Percentiles rank a stretch among this genome's conserved stretches.
phyloP scores from a whole-genome alignment of 139 green algal species.

The Coelastrella sp. region DNA sequence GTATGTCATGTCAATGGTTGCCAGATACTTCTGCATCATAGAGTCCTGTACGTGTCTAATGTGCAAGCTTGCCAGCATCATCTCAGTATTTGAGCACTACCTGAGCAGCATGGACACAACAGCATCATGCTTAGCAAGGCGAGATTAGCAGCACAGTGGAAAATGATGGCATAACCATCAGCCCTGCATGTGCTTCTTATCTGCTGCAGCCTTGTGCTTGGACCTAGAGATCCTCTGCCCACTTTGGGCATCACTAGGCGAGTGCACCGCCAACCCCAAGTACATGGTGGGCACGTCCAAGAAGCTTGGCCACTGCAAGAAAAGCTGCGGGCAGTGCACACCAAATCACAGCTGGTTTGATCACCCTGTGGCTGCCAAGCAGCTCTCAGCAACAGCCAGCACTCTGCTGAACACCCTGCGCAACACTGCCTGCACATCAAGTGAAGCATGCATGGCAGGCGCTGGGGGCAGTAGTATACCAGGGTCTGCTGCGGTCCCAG shows the following conservation, averaged over 20 bases:
- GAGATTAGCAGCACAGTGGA: too few relatives aligned
- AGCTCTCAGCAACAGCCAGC: not conserved
- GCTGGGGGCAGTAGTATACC: not conserved
- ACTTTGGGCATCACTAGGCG: conserved; percentile 49
- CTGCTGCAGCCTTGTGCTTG: conserved; percentile 34
- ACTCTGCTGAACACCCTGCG: not conserved
- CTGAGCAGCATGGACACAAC: too few relatives aligned
- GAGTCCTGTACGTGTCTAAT: too few relatives aligned
- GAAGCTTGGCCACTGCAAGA: conserved; percentile 22
- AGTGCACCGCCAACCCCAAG: conserved; percentile 60
- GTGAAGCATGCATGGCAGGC: conserved; percentile 44
- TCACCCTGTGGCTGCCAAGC: not conserved
- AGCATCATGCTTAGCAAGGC: too few relatives aligned
- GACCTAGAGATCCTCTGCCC: conserved; percentile 59
- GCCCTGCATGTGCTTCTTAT: too few relatives aligned
- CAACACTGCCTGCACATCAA: conserved; percentile 48
- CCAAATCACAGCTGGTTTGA: not conserved
- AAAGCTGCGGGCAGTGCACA: not conserved
- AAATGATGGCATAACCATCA: too few relatives aligned
- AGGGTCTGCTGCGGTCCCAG: not conserved
- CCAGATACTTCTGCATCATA: too few relatives aligned
- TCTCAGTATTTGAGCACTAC: too few relatives aligned
- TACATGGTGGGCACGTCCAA: conserved; percentile 56
- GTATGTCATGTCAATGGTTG: too few relatives aligned
- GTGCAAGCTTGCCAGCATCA: too few relatives aligned